Conservation (phyloP, 257 asterid species). For the Solanum clarkiae region DNA sequence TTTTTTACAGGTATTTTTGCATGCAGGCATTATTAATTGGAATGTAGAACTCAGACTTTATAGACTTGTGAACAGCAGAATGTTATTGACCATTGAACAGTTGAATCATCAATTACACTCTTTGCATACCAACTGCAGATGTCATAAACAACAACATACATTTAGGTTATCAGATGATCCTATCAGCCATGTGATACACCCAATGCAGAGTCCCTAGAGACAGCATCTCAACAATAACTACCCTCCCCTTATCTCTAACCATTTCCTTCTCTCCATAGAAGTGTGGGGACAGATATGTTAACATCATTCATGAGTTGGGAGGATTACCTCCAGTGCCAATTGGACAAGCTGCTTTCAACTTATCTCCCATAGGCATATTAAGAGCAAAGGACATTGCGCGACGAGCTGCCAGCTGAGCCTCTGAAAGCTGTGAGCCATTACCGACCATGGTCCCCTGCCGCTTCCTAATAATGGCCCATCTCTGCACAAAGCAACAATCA, state of each 20-base stretch:
- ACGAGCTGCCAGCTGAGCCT: conserved; percentile 56
- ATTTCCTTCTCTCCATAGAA: background rate
- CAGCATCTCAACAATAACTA: background rate
- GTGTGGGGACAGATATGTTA: background rate
- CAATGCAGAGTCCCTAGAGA: background rate
- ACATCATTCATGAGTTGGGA: background rate
- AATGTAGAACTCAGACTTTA: background rate
- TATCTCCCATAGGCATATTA: conserved; percentile 42
- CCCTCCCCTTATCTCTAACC: background rate
- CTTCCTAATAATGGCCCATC: conserved; percentile 63
- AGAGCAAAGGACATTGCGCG: conserved; percentile 55
- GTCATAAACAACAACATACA: background rate
- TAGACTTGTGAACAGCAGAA: background rate
- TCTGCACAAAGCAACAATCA: conserved; percentile 29
- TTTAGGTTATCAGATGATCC: background rate
- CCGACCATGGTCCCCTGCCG: conserved; percentile 32
- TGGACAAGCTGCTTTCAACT: conserved; percentile 27
- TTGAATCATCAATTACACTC: background rate
- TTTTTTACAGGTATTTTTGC: background rate
- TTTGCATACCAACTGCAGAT: background rate
- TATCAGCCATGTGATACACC: background rate
- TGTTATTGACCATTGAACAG: background rate
- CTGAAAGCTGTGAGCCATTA: conserved; percentile 43
- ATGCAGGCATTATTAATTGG: background rate
- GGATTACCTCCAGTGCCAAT: conserved; percentile 25